Base-by-base conservation (phyloP, 208 protist genomes). In the Porcisia hertigi region DNA sequence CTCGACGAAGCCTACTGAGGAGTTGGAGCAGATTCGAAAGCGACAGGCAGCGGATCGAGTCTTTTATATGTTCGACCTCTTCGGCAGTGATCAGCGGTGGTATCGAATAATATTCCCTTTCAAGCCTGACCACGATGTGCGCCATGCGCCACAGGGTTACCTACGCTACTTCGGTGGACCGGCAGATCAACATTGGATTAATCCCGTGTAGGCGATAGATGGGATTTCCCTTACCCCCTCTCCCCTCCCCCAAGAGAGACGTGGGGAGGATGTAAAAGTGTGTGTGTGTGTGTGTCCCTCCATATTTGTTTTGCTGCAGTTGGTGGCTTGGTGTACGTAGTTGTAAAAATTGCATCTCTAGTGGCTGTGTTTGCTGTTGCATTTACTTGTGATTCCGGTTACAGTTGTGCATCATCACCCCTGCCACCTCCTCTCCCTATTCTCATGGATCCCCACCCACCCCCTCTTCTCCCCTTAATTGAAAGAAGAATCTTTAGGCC, bases 11-110 rank as follows among this genome's bases (percentile, higher is more conserved):
- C 69, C 75, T 14, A 49, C 71, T 20, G 72, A 82, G 0, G 72
- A 71, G 55, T 54, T 70, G 16, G 76, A 83, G 64, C 73, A 71
- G 62, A 20, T 47, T 7, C 77, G 73, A 59, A 73, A 76, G 58
- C 75, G 72, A 12, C 45, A 63, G 23, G 71, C 72, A 16, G 77
- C 79, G 55, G 73, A 84, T 14, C 75, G 75, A 1, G 49, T 75
- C 12, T 73, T 71, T 34, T 79, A 86, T 76, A 76, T 87, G 71
- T 87, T 88, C 55, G 85, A 91, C 63, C 62, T 95, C 23, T 93
- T 92, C 57, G 91, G 91, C 3, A 41, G 20, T 16, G 88, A 92
- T 73, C 84, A 81, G 41, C 76, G 83, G n/a, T 94, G 90, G 88
- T 88, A 86, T 81, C 55, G 76, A 0, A 57, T 92, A 53, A 70